phyloP scores from a whole-genome alignment of 768 basidiomycete species.

The Phlebiopsis flavidoalba region DNA sequence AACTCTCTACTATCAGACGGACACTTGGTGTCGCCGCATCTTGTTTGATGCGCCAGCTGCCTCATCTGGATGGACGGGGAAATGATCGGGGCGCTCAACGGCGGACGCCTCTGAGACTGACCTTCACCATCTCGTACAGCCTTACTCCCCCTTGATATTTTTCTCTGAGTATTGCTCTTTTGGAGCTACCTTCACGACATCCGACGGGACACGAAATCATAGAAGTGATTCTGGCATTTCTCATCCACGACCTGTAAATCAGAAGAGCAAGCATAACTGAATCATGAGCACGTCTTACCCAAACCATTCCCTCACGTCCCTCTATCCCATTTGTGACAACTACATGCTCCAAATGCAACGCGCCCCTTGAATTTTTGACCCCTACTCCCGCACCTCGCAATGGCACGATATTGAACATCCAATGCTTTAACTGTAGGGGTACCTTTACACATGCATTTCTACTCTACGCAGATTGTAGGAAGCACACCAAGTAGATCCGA shows the following conservation, averaged over 20 bases:
- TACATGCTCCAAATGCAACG: constrained; percentile 51
- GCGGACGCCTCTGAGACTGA: not conserved
- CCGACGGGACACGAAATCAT: too few relatives aligned
- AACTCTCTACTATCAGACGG: too few relatives aligned
- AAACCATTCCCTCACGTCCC: constrained; percentile 22
- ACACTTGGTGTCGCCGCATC: not conserved
- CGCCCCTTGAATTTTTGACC: constrained; percentile 61
- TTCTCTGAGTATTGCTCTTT: not conserved
- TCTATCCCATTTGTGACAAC: constrained; percentile 63
- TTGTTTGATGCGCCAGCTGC: not conserved
- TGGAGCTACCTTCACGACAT: not conserved
- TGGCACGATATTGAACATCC: constrained; percentile 56
- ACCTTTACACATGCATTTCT: constrained; percentile 62
- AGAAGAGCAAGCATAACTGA: not conserved
- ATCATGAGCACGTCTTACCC: not conserved
- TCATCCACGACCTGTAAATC: not conserved
- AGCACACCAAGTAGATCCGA: constrained; percentile 6
- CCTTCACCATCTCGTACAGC: not conserved
- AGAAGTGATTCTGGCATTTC: too few relatives aligned
- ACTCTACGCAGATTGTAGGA: constrained; percentile 52
- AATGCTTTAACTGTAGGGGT: constrained; percentile 64
- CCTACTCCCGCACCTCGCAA: constrained; percentile 53
- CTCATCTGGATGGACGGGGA: not conserved
- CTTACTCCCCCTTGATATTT: not conserved
- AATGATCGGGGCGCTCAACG: not conserved